Evolutionary conservation across 139 green algal genomes (phyloP).

Genomic region (Asterochloris erici): DNA sequence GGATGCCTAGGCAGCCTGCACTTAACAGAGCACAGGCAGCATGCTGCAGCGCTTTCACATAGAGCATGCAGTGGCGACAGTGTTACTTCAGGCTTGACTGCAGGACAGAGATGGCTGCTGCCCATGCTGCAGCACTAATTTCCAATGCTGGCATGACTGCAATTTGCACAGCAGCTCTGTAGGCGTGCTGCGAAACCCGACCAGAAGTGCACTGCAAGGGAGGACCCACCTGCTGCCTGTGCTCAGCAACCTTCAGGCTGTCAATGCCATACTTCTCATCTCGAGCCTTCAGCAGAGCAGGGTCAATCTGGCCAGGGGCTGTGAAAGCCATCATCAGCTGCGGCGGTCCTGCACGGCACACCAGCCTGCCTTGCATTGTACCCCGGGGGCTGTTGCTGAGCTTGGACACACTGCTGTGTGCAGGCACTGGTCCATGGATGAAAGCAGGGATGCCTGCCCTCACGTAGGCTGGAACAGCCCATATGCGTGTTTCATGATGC

Average conservation of each 20-base stretch:
- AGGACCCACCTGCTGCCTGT: not conserved
- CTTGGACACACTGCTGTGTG: not conserved
- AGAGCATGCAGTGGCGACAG: no score
- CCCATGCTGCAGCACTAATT: no score
- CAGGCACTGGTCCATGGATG: not conserved
- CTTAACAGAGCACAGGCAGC: no score
- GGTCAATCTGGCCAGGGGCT: conserved; percentile 47
- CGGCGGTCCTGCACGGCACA: conserved; percentile 34
- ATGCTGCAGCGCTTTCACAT: no score
- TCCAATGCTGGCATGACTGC: no score
- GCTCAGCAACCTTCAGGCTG: not conserved
- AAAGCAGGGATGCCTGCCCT: not conserved
- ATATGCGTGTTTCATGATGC: not conserved
- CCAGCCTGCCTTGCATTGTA: no score
- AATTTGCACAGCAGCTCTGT: not conserved
- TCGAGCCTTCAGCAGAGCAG: conserved; percentile 22
- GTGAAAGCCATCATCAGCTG: conserved; percentile 73
- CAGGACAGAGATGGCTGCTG: no score
- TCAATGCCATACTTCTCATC: conserved; percentile 25
- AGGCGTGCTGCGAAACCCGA: not conserved
- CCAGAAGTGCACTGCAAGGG: not conserved
- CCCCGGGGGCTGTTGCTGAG: no score
- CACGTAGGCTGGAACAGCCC: not conserved
- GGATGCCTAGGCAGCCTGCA: no score
- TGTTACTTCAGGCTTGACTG: no score